Percentiles rank a stretch among this genome's conserved stretches.
These are phyloP conservation scores for Hyphopichia homilentoma DNA, from an alignment of 805 yeast genomes.

Conservation along the genomic window DNA sequence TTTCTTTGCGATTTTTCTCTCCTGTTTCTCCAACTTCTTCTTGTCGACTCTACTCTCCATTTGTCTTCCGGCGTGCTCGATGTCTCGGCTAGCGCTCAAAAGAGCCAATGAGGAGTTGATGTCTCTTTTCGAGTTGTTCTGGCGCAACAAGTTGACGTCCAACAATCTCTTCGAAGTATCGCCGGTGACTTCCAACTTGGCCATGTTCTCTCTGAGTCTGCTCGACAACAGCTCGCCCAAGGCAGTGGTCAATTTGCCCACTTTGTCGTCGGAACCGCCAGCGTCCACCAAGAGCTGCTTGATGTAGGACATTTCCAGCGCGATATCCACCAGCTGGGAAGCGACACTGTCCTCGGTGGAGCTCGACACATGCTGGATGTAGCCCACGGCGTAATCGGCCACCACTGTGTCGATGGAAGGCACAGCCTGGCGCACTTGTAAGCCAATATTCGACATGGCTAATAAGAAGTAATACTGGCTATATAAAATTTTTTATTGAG, in stretches of 20 bases:
- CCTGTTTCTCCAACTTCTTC: constrained; percentile 96
- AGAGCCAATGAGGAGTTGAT: constrained; percentile 72
- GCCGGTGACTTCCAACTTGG: constrained; percentile 74
- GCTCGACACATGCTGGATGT: constrained; percentile 74
- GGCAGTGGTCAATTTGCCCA: constrained; percentile 44
- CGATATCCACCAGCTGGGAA: constrained; percentile 66
- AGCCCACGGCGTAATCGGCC: constrained; percentile 87
- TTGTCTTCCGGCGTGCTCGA: constrained; percentile 87
- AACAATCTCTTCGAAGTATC: constrained; percentile 85
- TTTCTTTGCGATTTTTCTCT: constrained; percentile 93
- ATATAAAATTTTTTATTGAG: too few species aligned
- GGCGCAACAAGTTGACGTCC: constrained; percentile 64
- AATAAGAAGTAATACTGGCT: not conserved
- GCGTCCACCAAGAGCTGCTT: constrained; percentile 68
- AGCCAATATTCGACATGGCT: constrained; percentile 39
- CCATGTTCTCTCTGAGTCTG: constrained; percentile 62
- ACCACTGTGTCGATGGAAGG: constrained; percentile 85
- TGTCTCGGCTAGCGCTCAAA: constrained; percentile 74
- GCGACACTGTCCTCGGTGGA: constrained; percentile 80
- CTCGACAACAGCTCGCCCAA: constrained; percentile 47
- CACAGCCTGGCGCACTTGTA: constrained; percentile 79
- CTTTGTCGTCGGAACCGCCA: constrained; percentile 66
- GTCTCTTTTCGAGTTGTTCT: constrained; percentile 62
- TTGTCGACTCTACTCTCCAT: constrained; percentile 94
- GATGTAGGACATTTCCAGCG: constrained; percentile 65